phyloP scores from a whole-genome alignment of 1,284 basidiomycete genomes.

The Irpex lacteus region DNA sequence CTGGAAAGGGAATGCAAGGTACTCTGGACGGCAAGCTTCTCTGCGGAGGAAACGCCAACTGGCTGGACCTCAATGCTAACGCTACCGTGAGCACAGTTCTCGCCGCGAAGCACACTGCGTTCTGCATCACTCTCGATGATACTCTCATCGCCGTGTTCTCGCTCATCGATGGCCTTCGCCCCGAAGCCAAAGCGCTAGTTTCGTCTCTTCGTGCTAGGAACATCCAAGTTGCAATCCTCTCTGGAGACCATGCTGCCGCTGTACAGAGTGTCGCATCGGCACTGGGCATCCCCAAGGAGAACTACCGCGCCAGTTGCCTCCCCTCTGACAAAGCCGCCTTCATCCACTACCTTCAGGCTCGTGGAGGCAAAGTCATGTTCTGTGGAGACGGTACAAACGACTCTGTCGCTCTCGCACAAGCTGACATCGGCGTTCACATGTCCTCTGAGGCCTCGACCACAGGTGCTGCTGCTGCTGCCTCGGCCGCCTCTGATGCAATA shows the following conservation, averaged over 20 bases:
- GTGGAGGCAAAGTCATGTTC: constrained; percentile 25
- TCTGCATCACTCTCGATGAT: constrained; percentile 32
- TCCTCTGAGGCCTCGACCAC: constrained; percentile 32
- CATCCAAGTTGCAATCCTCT: constrained; percentile 46
- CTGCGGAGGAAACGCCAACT: constrained; percentile 35
- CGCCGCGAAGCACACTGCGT: constrained; percentile 31
- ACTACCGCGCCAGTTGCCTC: constrained; percentile 43
- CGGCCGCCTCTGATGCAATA: constrained; percentile 46
- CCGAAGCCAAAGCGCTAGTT: constrained; percentile 40
- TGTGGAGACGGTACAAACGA: constrained; percentile 50
- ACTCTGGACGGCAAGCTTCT: constrained; percentile 24
- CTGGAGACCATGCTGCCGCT: constrained; percentile 52
- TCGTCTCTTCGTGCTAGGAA: constrained; percentile 33
- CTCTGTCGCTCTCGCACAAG: constrained; percentile 48
- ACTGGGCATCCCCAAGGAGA: constrained; percentile 39
- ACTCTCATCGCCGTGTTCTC: constrained; percentile 40
- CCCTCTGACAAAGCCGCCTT: constrained; percentile 50
- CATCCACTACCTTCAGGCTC: constrained; percentile 33
- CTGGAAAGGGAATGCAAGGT: constrained; percentile 36
- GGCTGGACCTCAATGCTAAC: constrained; percentile 27
- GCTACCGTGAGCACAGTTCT: constrained; percentile 21
- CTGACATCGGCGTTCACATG: constrained; percentile 47
- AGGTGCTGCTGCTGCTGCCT: constrained; percentile 30
- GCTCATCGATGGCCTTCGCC: constrained; percentile 47
- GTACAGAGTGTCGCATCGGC: constrained; percentile 44